Conservation (phyloP, 2,329 filamentous ascomycete species). For the Graphilbum ipis-grandicollis region DNA sequence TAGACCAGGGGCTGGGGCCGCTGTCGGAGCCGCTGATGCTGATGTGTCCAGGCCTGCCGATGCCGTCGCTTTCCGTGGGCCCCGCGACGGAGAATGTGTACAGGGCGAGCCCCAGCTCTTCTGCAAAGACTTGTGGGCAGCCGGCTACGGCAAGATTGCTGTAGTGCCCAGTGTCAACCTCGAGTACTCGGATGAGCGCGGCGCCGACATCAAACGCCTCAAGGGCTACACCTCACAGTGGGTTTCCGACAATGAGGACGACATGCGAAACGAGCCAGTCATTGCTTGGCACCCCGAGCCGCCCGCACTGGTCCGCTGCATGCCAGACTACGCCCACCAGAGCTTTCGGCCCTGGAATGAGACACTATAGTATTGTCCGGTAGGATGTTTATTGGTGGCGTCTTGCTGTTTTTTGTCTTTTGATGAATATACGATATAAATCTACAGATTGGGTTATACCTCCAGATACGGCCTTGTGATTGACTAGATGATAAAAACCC, state of each 20-base stretch:
- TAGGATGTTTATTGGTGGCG: no score
- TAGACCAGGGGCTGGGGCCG: no score
- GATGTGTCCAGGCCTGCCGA: no score
- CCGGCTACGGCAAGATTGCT: conserved; percentile 32
- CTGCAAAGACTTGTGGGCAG: conserved; percentile 37
- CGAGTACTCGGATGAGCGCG: conserved; percentile 30
- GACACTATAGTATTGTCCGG: no score
- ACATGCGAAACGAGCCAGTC: conserved; percentile 3
- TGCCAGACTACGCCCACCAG: conserved; percentile 23
- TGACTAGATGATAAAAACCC: no score
- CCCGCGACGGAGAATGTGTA: conserved; percentile 25
- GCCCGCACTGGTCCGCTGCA: conserved; percentile 29
- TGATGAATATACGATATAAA: no score
- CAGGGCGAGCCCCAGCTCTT: conserved; percentile 38
- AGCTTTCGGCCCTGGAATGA: conserved; percentile 25
- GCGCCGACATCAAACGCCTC: conserved; percentile 25
- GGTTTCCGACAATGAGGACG: conserved; percentile 14
- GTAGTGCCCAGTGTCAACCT: conserved; percentile 38
- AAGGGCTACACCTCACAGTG: conserved; percentile 30
- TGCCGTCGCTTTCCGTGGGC: conserved; percentile 24
- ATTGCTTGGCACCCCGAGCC: conserved; percentile 27
- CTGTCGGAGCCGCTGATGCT: no score
- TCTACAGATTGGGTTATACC: no score
- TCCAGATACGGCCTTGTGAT: no score
- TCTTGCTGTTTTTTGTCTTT: no score